These are phyloP conservation scores for Jimgerdemannia lactiflua DNA, from an alignment of 192 early-diverging fungal species.

Conservation along the genomic window DNA sequence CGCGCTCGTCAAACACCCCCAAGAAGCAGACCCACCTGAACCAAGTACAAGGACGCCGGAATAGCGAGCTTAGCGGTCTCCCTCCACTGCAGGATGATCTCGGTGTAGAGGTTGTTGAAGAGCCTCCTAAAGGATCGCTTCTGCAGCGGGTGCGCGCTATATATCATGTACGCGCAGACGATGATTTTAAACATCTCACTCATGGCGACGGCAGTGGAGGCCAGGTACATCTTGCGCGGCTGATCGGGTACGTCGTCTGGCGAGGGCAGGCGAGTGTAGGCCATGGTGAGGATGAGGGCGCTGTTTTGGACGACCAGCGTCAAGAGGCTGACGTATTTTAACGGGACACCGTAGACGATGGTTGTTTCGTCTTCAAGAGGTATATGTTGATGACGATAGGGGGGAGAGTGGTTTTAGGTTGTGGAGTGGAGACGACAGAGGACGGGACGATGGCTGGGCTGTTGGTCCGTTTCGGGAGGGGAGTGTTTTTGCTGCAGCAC, in stretches of 20 bases:
- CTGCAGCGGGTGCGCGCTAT: slow-evolving; percentile 4
- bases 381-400: not conserved
- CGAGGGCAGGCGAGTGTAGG: slow-evolving; percentile 65
- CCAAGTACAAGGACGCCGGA: slow-evolving; percentile 87
- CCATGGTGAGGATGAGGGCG: slow-evolving; percentile 82
- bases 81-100: slow-evolving; percentile 32
- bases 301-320: slow-evolving; percentile 91
- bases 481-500: too few species aligned
- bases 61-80: slow-evolving; percentile 75
- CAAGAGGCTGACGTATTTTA: slow-evolving; percentile 84
- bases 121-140: slow-evolving; percentile 20
- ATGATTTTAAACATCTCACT: slow-evolving; percentile 82
- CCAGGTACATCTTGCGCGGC: slow-evolving; percentile 47
- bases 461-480: too few species aligned
- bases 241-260: slow-evolving; percentile 15
- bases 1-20: not conserved
- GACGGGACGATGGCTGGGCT: too few species aligned
- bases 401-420: too few species aligned
- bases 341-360: slow-evolving; percentile 45
- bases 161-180: slow-evolving; percentile 44
- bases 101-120: slow-evolving; percentile 14
- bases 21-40: slow-evolving; percentile 56
- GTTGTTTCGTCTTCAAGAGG: slow-evolving; percentile 1
- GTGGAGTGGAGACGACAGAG: too few species aligned
- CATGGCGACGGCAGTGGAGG: slow-evolving; percentile 91